Evolutionary conservation across 2,329 filamentous ascomycete species (phyloP).

Genomic region (Paraconiothyrium sp.): DNA sequence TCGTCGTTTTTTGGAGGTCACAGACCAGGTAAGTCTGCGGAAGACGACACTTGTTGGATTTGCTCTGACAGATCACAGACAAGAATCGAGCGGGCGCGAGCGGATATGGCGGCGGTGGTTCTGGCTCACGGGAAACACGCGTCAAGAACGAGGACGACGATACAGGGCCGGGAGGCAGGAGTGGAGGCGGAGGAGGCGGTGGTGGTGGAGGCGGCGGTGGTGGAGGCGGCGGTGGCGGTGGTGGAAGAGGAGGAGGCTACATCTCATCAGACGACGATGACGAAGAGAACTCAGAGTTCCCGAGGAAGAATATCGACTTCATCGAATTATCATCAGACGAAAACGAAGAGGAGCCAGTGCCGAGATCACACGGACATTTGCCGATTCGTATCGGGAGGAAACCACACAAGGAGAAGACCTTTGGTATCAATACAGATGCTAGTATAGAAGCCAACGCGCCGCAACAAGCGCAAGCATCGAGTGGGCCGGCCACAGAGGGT

Average conservation of each 20-base stretch:
- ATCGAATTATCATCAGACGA: constrained; percentile 68
- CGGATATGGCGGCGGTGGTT: constrained; percentile 37
- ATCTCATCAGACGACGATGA: constrained; percentile 62
- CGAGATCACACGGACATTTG: constrained; percentile 35
- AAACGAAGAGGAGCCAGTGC: constrained; percentile 46
- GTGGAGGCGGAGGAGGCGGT: constrained; percentile 45
- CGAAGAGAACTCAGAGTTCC: constrained; percentile 53
- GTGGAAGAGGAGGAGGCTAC: constrained; percentile 51
- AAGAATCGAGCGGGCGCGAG: constrained; percentile 31
- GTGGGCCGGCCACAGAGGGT: constrained; percentile 29
- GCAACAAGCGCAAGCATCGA: constrained; percentile 46
- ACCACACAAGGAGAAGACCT: constrained; percentile 63
- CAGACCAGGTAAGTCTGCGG: constrained; percentile 33
- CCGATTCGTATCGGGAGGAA: constrained; percentile 66
- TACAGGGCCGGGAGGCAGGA: constrained; percentile 32
- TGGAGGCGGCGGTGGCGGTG: constrained; percentile 32
- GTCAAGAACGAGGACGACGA: constrained; percentile 46
- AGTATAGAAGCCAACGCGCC: constrained; percentile 56
- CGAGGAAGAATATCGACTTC: constrained; percentile 65
- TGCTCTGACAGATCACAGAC: constrained; percentile 30
- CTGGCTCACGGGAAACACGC: constrained; percentile 40
- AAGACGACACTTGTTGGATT: background rate
- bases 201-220: background rate
- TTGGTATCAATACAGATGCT: constrained; percentile 64
- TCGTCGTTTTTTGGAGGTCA: constrained; percentile 25